phyloP scores from a whole-genome alignment of 2,329 filamentous ascomycete genomes.

The Thelonectria discophora region DNA sequence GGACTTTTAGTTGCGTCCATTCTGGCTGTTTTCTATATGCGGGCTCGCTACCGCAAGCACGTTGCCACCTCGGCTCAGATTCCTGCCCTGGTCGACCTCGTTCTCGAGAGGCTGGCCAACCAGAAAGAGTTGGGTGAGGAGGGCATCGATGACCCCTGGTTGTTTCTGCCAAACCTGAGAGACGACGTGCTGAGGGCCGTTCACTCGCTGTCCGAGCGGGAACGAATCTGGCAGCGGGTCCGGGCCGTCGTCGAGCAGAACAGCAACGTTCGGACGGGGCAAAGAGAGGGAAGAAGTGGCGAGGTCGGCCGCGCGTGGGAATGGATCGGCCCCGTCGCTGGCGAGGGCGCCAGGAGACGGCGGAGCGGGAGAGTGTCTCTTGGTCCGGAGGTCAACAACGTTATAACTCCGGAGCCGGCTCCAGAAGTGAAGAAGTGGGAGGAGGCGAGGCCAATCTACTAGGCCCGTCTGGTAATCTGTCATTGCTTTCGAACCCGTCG shows the following conservation, averaged over 20 bases:
- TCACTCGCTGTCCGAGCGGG: slow-evolving; percentile 78
- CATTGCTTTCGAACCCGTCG: slow-evolving; percentile 15
- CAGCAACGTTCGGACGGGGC: slow-evolving; percentile 81
- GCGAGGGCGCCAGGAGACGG: slow-evolving; percentile 55
- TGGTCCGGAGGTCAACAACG: slow-evolving; percentile 51
- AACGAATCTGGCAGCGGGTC: slow-evolving; percentile 86
- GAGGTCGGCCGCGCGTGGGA: slow-evolving; percentile 75
- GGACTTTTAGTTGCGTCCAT: slow-evolving; percentile 65
- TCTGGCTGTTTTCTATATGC: slow-evolving; percentile 67
- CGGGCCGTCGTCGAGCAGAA: slow-evolving; percentile 89
- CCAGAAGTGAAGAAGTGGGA: slow-evolving; percentile 52
- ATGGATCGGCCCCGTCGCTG: slow-evolving; percentile 70
- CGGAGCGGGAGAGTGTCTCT: slow-evolving; percentile 63
- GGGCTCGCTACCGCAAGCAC: slow-evolving; percentile 68
- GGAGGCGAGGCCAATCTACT: slow-evolving; percentile 54
- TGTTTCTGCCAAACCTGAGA: slow-evolving; percentile 87
- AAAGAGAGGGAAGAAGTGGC: slow-evolving; percentile 73
- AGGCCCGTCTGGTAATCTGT: slow-evolving; percentile 24
- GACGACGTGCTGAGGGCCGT: slow-evolving; percentile 89
- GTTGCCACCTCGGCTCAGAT: slow-evolving; percentile 75
- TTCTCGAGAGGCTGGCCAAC: slow-evolving; percentile 80
- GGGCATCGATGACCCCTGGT: slow-evolving; percentile 75
- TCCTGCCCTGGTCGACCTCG: slow-evolving; percentile 85
- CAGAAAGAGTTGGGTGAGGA: slow-evolving; percentile 84
- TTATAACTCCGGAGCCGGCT: slow-evolving; percentile 45